Evolutionary conservation across 2,329 filamentous ascomycete genomes (phyloP).

Genomic region (Fusarium stilboides): DNA sequence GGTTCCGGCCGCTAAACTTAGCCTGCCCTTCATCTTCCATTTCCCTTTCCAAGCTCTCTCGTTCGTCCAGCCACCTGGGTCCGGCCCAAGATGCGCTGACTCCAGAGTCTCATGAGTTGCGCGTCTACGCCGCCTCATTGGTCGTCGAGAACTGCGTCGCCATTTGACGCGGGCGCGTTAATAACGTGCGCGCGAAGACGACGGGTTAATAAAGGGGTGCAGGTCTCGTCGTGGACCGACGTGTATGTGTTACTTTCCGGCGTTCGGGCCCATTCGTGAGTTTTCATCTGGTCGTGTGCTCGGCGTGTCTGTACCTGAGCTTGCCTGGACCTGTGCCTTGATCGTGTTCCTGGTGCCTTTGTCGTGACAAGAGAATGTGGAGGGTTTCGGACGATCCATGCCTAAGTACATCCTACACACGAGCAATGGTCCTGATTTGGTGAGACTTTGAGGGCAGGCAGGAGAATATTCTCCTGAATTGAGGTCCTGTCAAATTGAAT

Average conservation of each 20-base stretch:
- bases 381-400: conserved; percentile 27
- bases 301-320: conserved; percentile 27
- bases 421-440: conserved; percentile 27
- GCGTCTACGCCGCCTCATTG: conserved; percentile 45
- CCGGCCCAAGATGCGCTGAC: conserved; percentile 40
- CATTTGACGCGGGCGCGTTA: conserved; percentile 49
- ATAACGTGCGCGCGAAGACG: conserved; percentile 32
- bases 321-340: conserved; percentile 32
- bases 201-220: conserved; percentile 46
- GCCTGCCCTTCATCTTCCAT: conserved; percentile 32
- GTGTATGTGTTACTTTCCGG: conserved; percentile 43
- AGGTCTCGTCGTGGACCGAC: conserved; percentile 16
- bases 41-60: conserved; percentile 35
- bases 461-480: background rate
- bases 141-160: conserved; percentile 33
- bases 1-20: conserved; percentile 46
- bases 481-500: conserved; percentile 13
- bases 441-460: conserved; percentile 12
- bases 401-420: conserved; percentile 18
- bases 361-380: conserved; percentile 24
- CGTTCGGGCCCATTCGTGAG: conserved; percentile 27
- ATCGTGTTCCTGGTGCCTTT: conserved; percentile 22
- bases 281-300: conserved; percentile 36
- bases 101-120: conserved; percentile 46
- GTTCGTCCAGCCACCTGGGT: conserved; percentile 48